phyloP scores from a whole-genome alignment of 805 yeast species.

The Helenozyma rhizophorensis region DNA sequence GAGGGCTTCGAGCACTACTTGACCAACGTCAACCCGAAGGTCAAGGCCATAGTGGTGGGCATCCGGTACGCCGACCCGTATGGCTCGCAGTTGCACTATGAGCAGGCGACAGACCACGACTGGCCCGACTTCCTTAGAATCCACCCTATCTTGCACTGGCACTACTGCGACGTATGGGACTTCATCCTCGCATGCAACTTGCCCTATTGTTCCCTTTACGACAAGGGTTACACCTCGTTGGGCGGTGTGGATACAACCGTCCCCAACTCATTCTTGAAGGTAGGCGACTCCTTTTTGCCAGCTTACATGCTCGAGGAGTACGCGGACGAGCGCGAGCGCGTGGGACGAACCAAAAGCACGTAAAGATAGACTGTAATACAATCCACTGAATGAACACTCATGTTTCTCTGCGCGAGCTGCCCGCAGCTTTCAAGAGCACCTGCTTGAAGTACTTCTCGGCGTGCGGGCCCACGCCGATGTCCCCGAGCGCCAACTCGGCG shows the following conservation, averaged over 20 bases:
- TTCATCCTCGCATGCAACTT: constrained; percentile 59
- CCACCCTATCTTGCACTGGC: constrained; percentile 90
- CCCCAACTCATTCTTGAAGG: constrained; percentile 56
- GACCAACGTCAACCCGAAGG: constrained; percentile 37
- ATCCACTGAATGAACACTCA: too few species aligned
- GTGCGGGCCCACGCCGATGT: constrained; percentile 80
- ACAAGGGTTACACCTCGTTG: constrained; percentile 80
- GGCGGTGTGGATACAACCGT: constrained; percentile 75
- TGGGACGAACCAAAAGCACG: constrained; percentile 25
- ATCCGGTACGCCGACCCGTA: constrained; percentile 85
- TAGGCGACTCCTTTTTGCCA: constrained; percentile 35
- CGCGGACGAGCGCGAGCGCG: constrained; percentile 52
- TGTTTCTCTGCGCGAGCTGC: too few species aligned
- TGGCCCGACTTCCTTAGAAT: constrained; percentile 88
- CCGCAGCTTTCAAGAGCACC: constrained; percentile 8
- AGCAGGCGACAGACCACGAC: constrained; percentile 78
- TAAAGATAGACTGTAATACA: too few species aligned
- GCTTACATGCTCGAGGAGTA: constrained; percentile 60
- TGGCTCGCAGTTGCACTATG: constrained; percentile 52
- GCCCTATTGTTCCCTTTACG: constrained; percentile 74
- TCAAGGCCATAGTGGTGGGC: constrained; percentile 82
- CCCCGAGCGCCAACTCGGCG: constrained; percentile 72
- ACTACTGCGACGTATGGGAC: constrained; percentile 78
- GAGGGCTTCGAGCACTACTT: constrained; percentile 68
- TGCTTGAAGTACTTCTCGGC: constrained; percentile 37